Evolutionary conservation across 2,329 filamentous ascomycete species (phyloP).

Genomic region (Emmonsiellopsis sp.): DNA sequence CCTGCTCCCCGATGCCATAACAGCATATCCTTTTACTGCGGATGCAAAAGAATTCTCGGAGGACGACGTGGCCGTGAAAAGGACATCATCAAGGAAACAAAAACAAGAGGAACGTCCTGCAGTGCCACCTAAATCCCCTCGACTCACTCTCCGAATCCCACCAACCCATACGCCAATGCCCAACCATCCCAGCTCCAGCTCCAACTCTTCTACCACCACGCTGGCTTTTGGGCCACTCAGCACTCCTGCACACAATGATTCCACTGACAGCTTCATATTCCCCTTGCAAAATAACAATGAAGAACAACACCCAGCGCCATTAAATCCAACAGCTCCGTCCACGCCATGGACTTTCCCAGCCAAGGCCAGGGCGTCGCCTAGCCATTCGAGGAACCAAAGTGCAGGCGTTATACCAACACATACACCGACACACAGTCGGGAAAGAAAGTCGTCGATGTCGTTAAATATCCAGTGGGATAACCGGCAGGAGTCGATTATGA

Average conservation of each 20-base stretch:
- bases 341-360: not conserved
- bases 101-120: conserved; percentile 13
- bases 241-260: not conserved
- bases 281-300: not conserved
- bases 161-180: conserved; percentile 5
- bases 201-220: conserved; percentile 1
- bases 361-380: not conserved
- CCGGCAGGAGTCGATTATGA: conserved; percentile 7
- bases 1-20: conserved; percentile 4
- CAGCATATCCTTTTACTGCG: not conserved
- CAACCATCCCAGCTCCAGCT: conserved; percentile 5
- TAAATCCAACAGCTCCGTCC: not conserved
- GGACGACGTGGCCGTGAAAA: not conserved
- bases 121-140: conserved; percentile 21
- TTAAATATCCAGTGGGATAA: conserved; percentile 2
- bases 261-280: not conserved
- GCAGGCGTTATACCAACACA: not conserved
- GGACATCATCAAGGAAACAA: not conserved
- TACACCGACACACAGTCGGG: not conserved
- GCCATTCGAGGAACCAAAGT: conserved; percentile 1
- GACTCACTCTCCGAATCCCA: conserved; percentile 11
- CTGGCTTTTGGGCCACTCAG: not conserved
- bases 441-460: not conserved
- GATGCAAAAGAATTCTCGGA: not conserved
- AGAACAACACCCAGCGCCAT: not conserved